These are phyloP conservation scores for Agaricus subrufescens DNA, from an alignment of 768 basidiomycete species.

Conservation along the genomic window DNA sequence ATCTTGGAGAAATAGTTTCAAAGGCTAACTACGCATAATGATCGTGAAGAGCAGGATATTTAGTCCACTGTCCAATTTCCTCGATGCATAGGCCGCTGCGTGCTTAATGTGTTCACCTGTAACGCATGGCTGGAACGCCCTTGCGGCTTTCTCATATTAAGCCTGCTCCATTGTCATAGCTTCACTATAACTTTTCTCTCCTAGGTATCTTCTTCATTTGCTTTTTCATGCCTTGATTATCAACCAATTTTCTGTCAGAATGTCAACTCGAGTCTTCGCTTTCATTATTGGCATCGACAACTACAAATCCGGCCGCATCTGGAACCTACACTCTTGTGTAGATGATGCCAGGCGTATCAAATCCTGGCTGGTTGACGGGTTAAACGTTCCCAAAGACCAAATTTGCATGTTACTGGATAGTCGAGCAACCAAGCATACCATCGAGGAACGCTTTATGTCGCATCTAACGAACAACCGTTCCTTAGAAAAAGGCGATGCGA, in stretches of 20 bases:
- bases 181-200: not conserved
- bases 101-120: not conserved
- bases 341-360: constrained; percentile 58
- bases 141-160: constrained; percentile 6
- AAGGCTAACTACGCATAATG: not conserved
- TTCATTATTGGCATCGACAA: constrained; percentile 66
- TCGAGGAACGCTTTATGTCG: constrained; percentile 55
- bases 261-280: constrained; percentile 46
- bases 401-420: constrained; percentile 52
- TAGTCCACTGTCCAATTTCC: not conserved
- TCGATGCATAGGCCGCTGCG: not conserved
- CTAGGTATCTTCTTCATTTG: constrained; percentile 3
- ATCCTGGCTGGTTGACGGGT: constrained; percentile 50
- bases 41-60: not conserved
- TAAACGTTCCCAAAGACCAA: constrained; percentile 55
- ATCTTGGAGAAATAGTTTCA: not conserved
- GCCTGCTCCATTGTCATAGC: not conserved
- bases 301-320: constrained; percentile 60
- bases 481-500: constrained; percentile 58
- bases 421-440: constrained; percentile 55
- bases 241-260: constrained; percentile 13
- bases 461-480: constrained; percentile 60
- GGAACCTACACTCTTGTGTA: constrained; percentile 63
- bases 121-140: constrained; percentile 5
- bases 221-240: not conserved